These are phyloP conservation scores for Kockiozyma suomiensis DNA, from an alignment of 805 yeast species.

Conservation along the genomic window DNA sequence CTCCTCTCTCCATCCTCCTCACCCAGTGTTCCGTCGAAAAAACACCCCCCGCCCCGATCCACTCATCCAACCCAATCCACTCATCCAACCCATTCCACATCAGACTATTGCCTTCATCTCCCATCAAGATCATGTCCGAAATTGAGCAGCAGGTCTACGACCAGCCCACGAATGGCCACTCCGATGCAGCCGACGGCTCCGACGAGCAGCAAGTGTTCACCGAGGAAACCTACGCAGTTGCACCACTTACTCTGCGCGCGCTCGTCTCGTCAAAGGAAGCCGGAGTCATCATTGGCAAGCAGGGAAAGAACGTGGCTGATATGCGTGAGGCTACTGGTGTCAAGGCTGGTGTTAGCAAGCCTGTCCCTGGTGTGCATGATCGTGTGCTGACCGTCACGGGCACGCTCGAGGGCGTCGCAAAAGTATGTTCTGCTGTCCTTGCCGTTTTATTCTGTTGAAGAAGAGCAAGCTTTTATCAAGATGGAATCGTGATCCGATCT, in stretches of 20 bases:
- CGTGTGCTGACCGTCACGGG: conserved; percentile 82
- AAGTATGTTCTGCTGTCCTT: background rate
- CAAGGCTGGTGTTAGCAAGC: conserved; percentile 84
- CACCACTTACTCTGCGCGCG: conserved; percentile 48
- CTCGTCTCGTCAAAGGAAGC: conserved; percentile 84
- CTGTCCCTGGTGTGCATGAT: conserved; percentile 78
- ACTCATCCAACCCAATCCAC: background rate
- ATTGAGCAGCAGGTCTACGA: conserved; percentile 19
- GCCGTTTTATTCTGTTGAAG: background rate
- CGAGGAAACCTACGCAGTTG: conserved; percentile 23
- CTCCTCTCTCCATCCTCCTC: background rate
- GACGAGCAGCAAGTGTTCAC: conserved; percentile 5
- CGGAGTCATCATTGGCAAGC: conserved; percentile 86
- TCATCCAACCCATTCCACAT: background rate
- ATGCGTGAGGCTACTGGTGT: conserved; percentile 75
- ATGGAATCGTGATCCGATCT: background rate
- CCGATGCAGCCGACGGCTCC: conserved; percentile 3
- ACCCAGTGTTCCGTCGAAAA: background rate
- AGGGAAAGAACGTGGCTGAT: conserved; percentile 74
- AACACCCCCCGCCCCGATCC: background rate
- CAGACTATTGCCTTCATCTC: too few species aligned
- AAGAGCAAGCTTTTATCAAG: background rate
- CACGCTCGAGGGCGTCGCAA: conserved; percentile 63
- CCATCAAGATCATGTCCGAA: too few species aligned
- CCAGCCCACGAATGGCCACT: conserved; percentile 10